phyloP scores from a whole-genome alignment of 2,329 filamentous ascomycete genomes.

The Fusarium dlaminii region DNA sequence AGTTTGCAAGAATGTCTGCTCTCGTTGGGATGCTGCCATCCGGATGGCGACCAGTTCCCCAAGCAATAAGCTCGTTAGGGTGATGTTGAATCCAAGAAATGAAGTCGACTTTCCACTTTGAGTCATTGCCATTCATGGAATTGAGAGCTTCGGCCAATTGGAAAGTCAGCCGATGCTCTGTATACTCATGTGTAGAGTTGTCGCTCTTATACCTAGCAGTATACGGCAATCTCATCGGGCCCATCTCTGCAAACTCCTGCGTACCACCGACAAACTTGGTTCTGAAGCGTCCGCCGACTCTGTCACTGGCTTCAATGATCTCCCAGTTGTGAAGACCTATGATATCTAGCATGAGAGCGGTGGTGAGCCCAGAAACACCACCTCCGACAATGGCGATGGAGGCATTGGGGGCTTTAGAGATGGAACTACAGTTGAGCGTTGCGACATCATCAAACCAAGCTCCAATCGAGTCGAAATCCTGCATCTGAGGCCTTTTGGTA shows the following conservation, averaged over 20 bases:
- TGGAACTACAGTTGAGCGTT: neutral
- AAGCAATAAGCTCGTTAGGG: constrained; percentile 17
- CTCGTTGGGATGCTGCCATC: constrained; percentile 1
- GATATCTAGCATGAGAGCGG: constrained; percentile 58
- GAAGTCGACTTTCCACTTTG: constrained; percentile 64
- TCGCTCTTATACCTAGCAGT: constrained; percentile 59
- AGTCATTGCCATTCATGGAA: constrained; percentile 62
- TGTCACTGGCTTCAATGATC: constrained; percentile 68
- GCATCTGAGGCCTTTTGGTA: neutral
- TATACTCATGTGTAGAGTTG: constrained; percentile 67
- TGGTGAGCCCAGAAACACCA: constrained; percentile 73
- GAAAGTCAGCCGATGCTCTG: constrained; percentile 72
- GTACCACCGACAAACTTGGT: constrained; percentile 68
- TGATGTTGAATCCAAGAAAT: constrained; percentile 67
- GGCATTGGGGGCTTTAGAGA: neutral
- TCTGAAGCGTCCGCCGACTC: constrained; percentile 71
- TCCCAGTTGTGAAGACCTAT: constrained; percentile 68
- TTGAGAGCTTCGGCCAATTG: constrained; percentile 70
- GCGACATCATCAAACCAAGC: constrained; percentile 16
- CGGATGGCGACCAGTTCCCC: neutral
- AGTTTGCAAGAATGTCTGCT: neutral
- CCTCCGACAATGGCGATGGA: constrained; percentile 70
- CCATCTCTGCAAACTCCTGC: constrained; percentile 58
- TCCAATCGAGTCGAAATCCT: constrained; percentile 9
- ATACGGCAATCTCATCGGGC: constrained; percentile 71